Evolutionary conservation across 2,329 filamentous ascomycete species (phyloP), one percentile per base, ranked within the genome.

Genomic region (Huntiella abstrusa): DNA sequence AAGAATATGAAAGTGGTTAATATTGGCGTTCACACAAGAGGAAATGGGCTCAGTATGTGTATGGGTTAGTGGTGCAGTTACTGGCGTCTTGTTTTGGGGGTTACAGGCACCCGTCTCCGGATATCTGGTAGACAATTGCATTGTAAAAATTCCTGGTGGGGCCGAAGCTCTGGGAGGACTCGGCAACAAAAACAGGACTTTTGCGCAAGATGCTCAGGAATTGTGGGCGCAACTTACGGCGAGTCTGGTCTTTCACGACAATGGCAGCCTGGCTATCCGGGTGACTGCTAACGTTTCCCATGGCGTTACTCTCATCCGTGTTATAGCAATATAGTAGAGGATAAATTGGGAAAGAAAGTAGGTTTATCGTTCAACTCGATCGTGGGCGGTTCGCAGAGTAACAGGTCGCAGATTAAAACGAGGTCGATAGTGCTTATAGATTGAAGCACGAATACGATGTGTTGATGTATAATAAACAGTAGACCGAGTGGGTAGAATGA

Each of bases 271-370:
- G 83, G 58, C 95, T 87, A 56, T 93, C 87, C 57, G 80, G 77
- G 64, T 78, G 82, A 70, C 87, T 95, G 62, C 77, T 80, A 64
- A 95, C 79, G 68, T 82, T 86, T 59, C 91, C 91, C 91, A 98
- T 98, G 62, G 64, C 73, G 65, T 62, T 55, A 51, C 40, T 32
- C 41, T 51, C 49, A 54, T 51, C 41, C 49, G 49, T 41, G 22
- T 13, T 28, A 28, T 28, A 28, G 22, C 22, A 28, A 28, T 28
- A 28, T 28, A 35, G 17, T 16, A 41, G 22, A 33, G 11, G 28
- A 10, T 38, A 5, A 17, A 34, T 41, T 28, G 5, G 7, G 42
- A 15, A 39, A n/a, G 43, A 11, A 33, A 28, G 22, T 28, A 5
- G 22, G 22, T 7, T 28, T 28, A 28, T 10, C 22, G 22, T 38